Conservation (phyloP, 1,284 basidiomycete species). For the Irpex lacteus region DNA sequence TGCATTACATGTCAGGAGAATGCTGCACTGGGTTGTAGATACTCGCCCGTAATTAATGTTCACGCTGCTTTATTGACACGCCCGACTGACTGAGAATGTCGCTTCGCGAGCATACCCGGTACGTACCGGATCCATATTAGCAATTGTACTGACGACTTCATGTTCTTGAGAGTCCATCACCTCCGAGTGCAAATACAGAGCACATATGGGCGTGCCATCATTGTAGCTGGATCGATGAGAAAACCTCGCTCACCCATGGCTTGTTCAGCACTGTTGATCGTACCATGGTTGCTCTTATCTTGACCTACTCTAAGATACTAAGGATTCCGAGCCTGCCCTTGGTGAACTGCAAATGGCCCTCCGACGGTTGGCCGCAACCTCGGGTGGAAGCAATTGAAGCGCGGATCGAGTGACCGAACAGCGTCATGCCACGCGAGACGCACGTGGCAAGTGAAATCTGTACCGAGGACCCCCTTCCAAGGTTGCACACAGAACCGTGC, state of each 20-base stretch:
- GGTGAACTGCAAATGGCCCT: neutral
- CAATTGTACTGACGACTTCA: neutral
- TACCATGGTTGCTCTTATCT: neutral
- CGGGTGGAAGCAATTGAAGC: neutral
- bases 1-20: too few species aligned
- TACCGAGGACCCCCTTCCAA: neutral
- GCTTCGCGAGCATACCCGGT: too few species aligned
- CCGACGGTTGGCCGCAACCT: constrained; percentile 1
- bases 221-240: too few species aligned
- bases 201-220: too few species aligned
- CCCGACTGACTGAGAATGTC: too few species aligned
- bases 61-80: too few species aligned
- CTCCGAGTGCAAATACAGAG: neutral
- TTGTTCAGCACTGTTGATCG: neutral
- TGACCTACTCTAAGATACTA: too few species aligned
- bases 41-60: too few species aligned
- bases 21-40: too few species aligned
- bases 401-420: neutral
- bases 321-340: neutral
- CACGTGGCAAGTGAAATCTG: neutral
- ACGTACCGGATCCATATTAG: too few species aligned
- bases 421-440: neutral
- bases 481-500: neutral
- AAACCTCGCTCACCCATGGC: too few species aligned
- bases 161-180: neutral